Base-by-base conservation (phyloP, 495 filamentous ascomycete species). In the Lasiosphaeris hirsuta region DNA sequence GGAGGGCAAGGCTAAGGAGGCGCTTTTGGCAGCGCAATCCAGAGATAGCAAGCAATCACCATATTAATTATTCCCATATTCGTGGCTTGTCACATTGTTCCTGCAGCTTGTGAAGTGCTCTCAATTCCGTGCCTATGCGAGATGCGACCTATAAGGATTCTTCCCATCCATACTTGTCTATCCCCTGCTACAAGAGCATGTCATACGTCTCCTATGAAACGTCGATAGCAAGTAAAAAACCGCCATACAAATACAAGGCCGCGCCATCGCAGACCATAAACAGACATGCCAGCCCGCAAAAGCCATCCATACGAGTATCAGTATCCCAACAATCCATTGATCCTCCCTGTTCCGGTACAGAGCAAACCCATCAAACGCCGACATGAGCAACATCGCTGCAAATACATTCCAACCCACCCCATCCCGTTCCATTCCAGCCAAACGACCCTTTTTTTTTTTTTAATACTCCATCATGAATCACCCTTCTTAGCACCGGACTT, bases 1-100 rank as follows among this genome's bases (percentile, higher is more conserved):
- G 60, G 82, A 86, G 63, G 75, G 69, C 38, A 63, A 63, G 36
- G 69, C 69, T 1, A 78, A 75, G 54, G 60, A 58, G 11, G 51
- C 6, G 37, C 44, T 63, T 43, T 49, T 52, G 53, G 30, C 10
- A n/a, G 41, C 8, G 23, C 34, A 50, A 37, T 43, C 33, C 23
- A 30, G 35, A 33, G 48, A 56, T 15, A 14, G 33, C 4, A 54
- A 39, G 7, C n/a, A 37, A 30, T 30, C 23, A 30, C 23, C 2
- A 30, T 30, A n/a, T n/a, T n/a, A 5, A 30, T 30, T 5, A 5
- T 30, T 30, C 23, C 23, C 23, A 30, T 30, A 2, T 30, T 30
- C 23, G 23, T 30, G 5, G 23, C 23, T 2, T 30, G 23, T 30
- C 23, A 30, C 23, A 5, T 2, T 30, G 23, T 30, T 30, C 23